Conservation (phyloP, 495 filamentous ascomycete species). For the Xylaria grammica region DNA sequence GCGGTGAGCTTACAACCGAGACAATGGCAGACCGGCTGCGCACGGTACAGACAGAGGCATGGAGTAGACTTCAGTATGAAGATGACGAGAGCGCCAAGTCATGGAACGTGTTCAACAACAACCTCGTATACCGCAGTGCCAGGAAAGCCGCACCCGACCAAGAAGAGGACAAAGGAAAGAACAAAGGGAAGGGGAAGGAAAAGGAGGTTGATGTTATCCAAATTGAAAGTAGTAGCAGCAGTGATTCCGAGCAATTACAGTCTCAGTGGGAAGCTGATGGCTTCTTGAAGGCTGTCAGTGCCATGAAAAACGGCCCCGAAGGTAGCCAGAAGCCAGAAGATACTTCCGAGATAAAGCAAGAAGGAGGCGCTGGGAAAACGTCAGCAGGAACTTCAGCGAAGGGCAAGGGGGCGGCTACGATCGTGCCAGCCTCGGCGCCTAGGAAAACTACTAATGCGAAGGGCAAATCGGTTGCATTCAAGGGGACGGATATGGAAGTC, state of each 20-base stretch:
- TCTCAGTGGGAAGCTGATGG: constrained; percentile 47
- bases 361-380: constrained; percentile 24
- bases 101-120: constrained; percentile 50
- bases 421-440: constrained; percentile 21
- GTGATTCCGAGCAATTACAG: constrained; percentile 35
- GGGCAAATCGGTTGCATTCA: constrained; percentile 37
- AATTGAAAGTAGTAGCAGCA: constrained; percentile 31
- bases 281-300: constrained; percentile 45
- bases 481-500: constrained; percentile 21
- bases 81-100: constrained; percentile 50
- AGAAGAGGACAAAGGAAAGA: constrained; percentile 5
- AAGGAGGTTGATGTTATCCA: constrained; percentile 28
- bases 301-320: constrained; percentile 31
- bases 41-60: constrained; percentile 50
- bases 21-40: constrained; percentile 54
- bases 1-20: constrained; percentile 46
- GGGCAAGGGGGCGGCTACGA: constrained; percentile 21
- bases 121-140: constrained; percentile 38
- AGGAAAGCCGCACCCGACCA: neutral
- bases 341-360: constrained; percentile 36
- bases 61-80: constrained; percentile 48
- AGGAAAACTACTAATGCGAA: constrained; percentile 17
- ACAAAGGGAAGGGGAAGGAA: constrained; percentile 33
- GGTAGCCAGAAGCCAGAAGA: constrained; percentile 20
- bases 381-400: constrained; percentile 21